These are phyloP conservation scores for Trypanosoma platydactyli DNA, from an alignment of 208 protist genomes.

Conservation along the genomic window DNA sequence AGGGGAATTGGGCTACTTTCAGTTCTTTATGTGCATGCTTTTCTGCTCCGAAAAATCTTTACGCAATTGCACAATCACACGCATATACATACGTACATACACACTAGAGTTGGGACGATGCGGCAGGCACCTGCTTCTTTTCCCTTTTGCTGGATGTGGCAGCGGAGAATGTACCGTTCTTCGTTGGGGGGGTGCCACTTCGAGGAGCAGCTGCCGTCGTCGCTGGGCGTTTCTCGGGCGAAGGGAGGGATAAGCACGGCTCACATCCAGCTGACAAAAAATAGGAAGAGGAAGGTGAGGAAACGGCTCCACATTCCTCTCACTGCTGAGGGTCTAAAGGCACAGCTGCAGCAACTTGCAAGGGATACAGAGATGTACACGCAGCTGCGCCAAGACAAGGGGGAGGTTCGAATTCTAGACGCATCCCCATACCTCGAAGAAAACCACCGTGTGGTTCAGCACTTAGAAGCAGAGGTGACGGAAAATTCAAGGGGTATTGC, in stretches of 20 bases:
- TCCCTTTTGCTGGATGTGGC: not conserved
- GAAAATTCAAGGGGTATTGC: constrained; percentile 5
- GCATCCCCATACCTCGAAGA: constrained; percentile 21
- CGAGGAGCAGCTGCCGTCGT: constrained; percentile 25
- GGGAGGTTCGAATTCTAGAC: constrained; percentile 16
- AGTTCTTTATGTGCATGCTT: not conserved
- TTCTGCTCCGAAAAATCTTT: not conserved
- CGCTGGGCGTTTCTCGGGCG: constrained; percentile 10
- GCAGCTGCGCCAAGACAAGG: constrained; percentile 18
- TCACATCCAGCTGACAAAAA: constrained; percentile 4
- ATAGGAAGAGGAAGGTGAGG: not conserved
- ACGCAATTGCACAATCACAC: not conserved
- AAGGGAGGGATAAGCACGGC: constrained; percentile 20
- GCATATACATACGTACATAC: constrained; percentile 6
- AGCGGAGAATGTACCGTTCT: constrained; percentile 26
- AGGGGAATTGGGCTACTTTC: not conserved
- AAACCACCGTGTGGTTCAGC: constrained; percentile 13
- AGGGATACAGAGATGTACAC: constrained; percentile 3
- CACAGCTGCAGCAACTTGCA: constrained; percentile 13
- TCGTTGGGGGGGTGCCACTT: constrained; percentile 28
- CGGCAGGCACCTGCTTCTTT: constrained; percentile 4
- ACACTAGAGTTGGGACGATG: constrained; percentile 2
- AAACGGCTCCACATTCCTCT: constrained; percentile 15
- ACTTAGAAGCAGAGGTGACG: not conserved
- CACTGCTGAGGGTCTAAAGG: constrained; percentile 22